These are phyloP conservation scores for Emmonsia crescens DNA, from an alignment of 2,329 filamentous ascomycete species.

Conservation along the genomic window DNA sequence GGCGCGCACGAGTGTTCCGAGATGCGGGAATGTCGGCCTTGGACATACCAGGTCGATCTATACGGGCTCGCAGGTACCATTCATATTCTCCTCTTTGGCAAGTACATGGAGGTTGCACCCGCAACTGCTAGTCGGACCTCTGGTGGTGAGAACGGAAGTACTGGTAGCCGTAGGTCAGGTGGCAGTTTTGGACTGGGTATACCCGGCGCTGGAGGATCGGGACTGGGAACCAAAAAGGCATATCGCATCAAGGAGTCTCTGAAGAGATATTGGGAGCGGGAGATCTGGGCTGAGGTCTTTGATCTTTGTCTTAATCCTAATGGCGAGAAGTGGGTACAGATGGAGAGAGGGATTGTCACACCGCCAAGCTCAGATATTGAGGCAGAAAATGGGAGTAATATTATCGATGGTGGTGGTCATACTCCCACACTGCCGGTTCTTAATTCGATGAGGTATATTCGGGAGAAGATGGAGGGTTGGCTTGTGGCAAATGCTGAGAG, in stretches of 20 bases:
- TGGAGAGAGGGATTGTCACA: conserved; percentile 38
- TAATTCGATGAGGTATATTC: conserved; percentile 54
- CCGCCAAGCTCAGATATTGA: conserved; percentile 30
- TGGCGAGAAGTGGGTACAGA: conserved; percentile 46
- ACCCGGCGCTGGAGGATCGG: neutral
- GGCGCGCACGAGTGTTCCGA: conserved; percentile 81
- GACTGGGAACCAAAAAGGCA: conserved; percentile 39
- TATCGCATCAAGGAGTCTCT: conserved; percentile 74
- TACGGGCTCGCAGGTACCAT: conserved; percentile 82
- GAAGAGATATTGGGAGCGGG: conserved; percentile 94
- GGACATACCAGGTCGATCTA: conserved; percentile 97
- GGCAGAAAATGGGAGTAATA: neutral
- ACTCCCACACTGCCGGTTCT: conserved; percentile 56
- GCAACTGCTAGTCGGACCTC: conserved; percentile 21
- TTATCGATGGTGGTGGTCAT: neutral
- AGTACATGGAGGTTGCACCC: conserved; percentile 73
- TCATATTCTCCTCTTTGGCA: conserved; percentile 82
- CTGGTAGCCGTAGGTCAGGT: conserved; percentile 1
- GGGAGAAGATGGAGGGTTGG: conserved; percentile 77
- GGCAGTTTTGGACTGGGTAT: neutral
- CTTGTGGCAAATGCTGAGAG: conserved; percentile 71
- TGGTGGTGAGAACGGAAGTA: neutral
- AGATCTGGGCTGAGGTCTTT: conserved; percentile 77
- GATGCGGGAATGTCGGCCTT: conserved; percentile 85
- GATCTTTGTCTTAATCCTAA: conserved; percentile 73